Evolutionary conservation across 306 rosid species (phyloP).

Genomic region (Lathyrus aphaca): DNA sequence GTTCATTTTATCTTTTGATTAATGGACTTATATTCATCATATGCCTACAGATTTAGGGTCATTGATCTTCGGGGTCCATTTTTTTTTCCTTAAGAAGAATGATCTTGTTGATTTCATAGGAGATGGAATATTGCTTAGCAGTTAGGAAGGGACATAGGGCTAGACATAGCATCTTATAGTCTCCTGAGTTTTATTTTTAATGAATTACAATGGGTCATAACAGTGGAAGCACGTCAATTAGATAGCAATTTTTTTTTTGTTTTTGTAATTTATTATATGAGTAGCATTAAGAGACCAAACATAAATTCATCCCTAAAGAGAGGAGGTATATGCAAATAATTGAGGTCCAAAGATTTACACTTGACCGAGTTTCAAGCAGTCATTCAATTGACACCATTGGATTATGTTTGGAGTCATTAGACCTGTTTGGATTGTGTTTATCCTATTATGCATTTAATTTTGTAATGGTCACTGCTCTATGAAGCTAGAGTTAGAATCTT

Average conservation of each 20-base stretch:
- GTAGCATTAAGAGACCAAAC: background rate
- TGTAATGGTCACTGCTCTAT: background rate
- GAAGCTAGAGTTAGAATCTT: conserved; percentile 14
- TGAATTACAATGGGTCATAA: background rate
- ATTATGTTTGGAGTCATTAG: conserved; percentile 6
- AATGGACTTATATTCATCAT: background rate
- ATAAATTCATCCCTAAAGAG: background rate
- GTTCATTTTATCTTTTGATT: conserved; percentile 17
- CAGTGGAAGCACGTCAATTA: background rate
- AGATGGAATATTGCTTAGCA: background rate
- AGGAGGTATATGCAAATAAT: background rate
- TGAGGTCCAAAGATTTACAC: background rate
- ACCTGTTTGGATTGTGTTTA: background rate
- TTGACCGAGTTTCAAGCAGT: background rate
- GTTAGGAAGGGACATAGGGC: conserved; percentile 10
- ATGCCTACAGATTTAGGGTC: background rate
- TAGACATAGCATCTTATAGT: background rate
- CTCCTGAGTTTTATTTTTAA: background rate
- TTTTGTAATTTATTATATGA: background rate
- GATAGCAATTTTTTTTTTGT: background rate
- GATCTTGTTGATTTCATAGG: background rate
- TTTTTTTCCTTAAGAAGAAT: background rate
- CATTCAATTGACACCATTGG: background rate
- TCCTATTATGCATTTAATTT: conserved; percentile 19
- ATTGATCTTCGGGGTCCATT: conserved; percentile 12